Conservation (phyloP, 768 basidiomycete species). For the Phallus indusiatus region DNA sequence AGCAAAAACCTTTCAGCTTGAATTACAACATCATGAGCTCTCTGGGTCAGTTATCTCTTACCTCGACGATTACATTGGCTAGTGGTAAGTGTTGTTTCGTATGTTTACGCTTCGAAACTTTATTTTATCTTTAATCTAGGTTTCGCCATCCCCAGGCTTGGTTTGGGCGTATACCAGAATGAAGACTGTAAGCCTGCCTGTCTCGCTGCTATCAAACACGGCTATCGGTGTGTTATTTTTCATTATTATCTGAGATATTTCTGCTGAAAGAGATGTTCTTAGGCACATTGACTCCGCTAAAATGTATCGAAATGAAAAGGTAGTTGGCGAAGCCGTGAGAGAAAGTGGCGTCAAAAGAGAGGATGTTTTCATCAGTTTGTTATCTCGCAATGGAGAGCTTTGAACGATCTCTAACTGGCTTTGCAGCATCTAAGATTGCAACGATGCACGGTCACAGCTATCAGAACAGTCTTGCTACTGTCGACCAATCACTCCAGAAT, state of each 20-base stretch:
- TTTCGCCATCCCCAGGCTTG: constrained; percentile 51
- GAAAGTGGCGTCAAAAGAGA: constrained; percentile 43
- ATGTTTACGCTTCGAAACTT: no score
- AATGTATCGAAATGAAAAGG: constrained; percentile 36
- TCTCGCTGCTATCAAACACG: constrained; percentile 51
- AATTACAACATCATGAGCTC: no score
- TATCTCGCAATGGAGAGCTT: neutral
- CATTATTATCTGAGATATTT: neutral
- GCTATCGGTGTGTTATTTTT: constrained; percentile 41
- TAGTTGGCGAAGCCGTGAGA: constrained; percentile 16
- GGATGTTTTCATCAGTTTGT: constrained; percentile 65
- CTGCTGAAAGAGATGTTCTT: neutral
- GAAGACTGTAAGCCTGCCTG: constrained; percentile 40
- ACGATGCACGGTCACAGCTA: constrained; percentile 51
- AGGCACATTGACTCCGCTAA: constrained; percentile 74
- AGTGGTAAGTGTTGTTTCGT: neutral
- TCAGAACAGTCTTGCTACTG: constrained; percentile 44
- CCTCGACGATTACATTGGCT: neutral
- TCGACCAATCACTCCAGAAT: constrained; percentile 50
- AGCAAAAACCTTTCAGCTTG: no score
- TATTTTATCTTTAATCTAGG: constrained; percentile 24
- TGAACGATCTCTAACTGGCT: neutral
- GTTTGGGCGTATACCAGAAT: constrained; percentile 66
- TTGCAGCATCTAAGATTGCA: constrained; percentile 55
- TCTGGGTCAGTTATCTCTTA: neutral